These are phyloP conservation scores for Samsoniella hepiali DNA, from an alignment of 2,329 filamentous ascomycete genomes.

Conservation along the genomic window DNA sequence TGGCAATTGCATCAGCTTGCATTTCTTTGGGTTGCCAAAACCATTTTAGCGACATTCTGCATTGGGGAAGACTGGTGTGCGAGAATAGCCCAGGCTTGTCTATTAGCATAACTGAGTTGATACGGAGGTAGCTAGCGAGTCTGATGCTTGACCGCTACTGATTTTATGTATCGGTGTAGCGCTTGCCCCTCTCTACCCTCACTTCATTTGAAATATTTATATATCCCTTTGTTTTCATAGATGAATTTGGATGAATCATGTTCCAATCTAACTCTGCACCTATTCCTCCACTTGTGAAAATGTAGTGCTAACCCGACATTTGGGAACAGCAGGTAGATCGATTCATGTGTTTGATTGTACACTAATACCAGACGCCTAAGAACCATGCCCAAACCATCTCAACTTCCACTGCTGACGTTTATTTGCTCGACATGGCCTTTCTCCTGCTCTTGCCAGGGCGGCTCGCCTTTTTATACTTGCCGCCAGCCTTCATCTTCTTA, in stretches of 20 bases:
- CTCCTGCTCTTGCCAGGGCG: conserved; percentile 52
- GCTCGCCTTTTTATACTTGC: conserved; percentile 32
- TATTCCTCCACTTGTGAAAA: not conserved
- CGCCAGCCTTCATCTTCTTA: conserved; percentile 73
- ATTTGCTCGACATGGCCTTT: conserved; percentile 40
- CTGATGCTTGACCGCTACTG: not conserved
- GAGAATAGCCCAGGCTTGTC: not conserved
- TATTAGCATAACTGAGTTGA: not conserved
- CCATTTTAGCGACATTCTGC: conserved; percentile 16
- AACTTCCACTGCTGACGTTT: conserved; percentile 9
- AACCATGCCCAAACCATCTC: conserved; percentile 5
- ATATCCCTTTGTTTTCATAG: conserved; percentile 35
- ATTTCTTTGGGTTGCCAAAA: conserved; percentile 12
- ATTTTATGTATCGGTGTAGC: not conserved
- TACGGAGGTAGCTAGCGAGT: not conserved
- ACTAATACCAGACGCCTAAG: conserved; percentile 4
- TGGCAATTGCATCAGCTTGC: conserved; percentile 6
- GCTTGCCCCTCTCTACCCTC: not conserved
- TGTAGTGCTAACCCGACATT: not conserved
- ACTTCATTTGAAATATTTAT: conserved; percentile 29
- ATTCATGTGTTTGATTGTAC: not conserved
- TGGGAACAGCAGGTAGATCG: conserved; percentile 6
- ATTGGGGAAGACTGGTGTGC: conserved; percentile 3
- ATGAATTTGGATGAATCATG: conserved; percentile 27
- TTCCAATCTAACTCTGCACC: not conserved